These are phyloP conservation scores for Neurospora sp. DNA, from an alignment of 495 filamentous ascomycete species.

Conservation along the genomic window DNA sequence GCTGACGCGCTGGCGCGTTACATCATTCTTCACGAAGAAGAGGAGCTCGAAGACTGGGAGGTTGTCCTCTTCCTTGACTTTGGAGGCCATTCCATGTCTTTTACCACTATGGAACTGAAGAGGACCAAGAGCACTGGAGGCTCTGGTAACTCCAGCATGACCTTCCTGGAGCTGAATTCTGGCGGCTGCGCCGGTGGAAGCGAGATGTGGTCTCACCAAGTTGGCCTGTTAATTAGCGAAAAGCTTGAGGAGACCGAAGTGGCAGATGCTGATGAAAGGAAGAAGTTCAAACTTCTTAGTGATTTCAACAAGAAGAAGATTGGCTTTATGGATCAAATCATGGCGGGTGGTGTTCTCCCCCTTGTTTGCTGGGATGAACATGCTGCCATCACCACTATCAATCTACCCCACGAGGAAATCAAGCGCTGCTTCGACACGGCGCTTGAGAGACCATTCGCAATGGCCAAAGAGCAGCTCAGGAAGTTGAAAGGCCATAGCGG, in stretches of 20 bases:
- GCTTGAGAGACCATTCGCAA: not conserved
- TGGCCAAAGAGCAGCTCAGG: not conserved
- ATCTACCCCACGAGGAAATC: not conserved
- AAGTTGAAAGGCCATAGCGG: not conserved
- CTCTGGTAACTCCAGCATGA: not conserved
- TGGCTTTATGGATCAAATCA: not conserved
- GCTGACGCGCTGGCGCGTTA: constrained; percentile 4
- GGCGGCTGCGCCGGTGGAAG: constrained; percentile 2
- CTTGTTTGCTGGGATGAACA: not conserved
- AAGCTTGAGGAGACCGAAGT: not conserved
- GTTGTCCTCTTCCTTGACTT: constrained; percentile 5
- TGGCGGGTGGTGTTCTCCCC: not conserved
- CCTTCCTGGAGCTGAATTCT: constrained; percentile 1
- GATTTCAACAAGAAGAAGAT: constrained; percentile 1
- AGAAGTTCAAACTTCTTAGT: not conserved
- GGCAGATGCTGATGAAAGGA: not conserved
- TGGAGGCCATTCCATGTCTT: constrained; percentile 4
- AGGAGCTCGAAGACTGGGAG: constrained; percentile 1
- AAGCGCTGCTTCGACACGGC: not conserved
- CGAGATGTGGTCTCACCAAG: constrained; percentile 6
- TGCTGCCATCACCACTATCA: not conserved
- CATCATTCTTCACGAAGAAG: not conserved
- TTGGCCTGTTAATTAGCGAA: not conserved
- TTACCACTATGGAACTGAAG: not conserved
- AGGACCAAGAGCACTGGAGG: not conserved